Evolutionary conservation across 2,329 filamentous ascomycete genomes (phyloP).

Genomic region (Fusarium xyrophilum): DNA sequence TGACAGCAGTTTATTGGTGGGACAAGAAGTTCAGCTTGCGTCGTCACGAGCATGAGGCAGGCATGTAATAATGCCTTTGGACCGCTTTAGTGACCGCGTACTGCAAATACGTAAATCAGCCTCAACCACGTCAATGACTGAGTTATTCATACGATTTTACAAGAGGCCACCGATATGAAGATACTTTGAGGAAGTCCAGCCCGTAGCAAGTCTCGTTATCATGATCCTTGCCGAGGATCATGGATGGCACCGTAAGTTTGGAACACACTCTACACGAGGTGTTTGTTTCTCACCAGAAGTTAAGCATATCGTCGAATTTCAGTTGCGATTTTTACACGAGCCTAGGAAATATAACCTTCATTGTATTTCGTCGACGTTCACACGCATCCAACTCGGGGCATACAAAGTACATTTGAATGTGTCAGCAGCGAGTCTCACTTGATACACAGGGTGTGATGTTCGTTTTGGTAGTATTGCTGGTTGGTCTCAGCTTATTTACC

Average conservation of each 20-base stretch:
- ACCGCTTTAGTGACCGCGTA: constrained; percentile 23
- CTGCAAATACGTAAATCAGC: constrained; percentile 23
- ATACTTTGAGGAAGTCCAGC: too few species aligned
- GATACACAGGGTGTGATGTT: not conserved
- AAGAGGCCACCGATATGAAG: not conserved
- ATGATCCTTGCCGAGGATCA: not conserved
- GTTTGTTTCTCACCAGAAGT: not conserved
- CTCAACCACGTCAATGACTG: constrained; percentile 5
- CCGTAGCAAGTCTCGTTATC: not conserved
- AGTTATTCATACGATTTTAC: not conserved
- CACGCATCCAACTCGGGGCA: not conserved
- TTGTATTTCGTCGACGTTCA: not conserved
- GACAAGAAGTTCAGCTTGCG: constrained; percentile 4
- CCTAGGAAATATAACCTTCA: too few species aligned
- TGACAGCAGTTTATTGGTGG: constrained; percentile 12
- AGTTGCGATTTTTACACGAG: not conserved
- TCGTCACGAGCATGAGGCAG: constrained; percentile 25
- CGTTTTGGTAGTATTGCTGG: not conserved
- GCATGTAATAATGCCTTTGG: not conserved
- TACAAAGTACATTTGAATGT: not conserved
- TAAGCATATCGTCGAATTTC: not conserved
- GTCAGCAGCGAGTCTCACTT: not conserved
- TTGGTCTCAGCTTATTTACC: not conserved
- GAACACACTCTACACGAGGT: not conserved
- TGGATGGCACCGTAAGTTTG: not conserved